Base-by-base conservation (phyloP, 1,139 yeast genomes). In the Lizanozyma gosingica region DNA sequence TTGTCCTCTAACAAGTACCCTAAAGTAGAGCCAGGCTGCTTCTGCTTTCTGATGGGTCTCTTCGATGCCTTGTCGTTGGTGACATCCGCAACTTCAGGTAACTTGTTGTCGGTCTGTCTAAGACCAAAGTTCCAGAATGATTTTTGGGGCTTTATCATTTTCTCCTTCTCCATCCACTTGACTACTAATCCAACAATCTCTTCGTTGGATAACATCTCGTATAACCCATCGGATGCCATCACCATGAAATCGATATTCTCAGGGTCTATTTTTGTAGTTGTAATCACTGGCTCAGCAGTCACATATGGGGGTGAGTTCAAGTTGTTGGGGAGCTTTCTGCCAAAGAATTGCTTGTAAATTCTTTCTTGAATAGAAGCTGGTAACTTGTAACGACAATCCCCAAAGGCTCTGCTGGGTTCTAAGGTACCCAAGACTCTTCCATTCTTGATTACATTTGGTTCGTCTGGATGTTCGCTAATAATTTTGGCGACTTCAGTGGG, bases 361-460 rank as follows among this genome's bases (percentile, higher is more conserved):
- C 75, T 65, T 42, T 83, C 83, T 54, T 94, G 97, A 46, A 86
- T 73, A 27, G 80, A 79, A 2, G 71, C 72, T 22, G 85, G 83
- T 22, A 87, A 71, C 57, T 92, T 92, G 60, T 87, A 92, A 47
- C 96, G 75, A 46, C 96, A 95, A 61, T 92, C 99, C 38, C 99
- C 98, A 68, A 92, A 94, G 1, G 97, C 95, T 53, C 98, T 73
- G 0, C 95, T 80, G 3, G 99, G 98, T 60, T 94, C 98, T 47
- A 92, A 72, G n/a, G 90, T 78, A 0, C 99, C 99, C 50, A 92
- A 71, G 3, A 94, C 85, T 50, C 98, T 75, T 3, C 98, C 98
- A 47, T 86, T 79, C 52, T 87, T 76, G 18, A 90, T 80, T 33
- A 83, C 92, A 43, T 78, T 78, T 22, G 87, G 82, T 60, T 92